Evolutionary conservation across 192 early-diverging fungal species (phyloP), one percentile per base, ranked within the genome.

Genomic region (Entomortierella lignicola): DNA sequence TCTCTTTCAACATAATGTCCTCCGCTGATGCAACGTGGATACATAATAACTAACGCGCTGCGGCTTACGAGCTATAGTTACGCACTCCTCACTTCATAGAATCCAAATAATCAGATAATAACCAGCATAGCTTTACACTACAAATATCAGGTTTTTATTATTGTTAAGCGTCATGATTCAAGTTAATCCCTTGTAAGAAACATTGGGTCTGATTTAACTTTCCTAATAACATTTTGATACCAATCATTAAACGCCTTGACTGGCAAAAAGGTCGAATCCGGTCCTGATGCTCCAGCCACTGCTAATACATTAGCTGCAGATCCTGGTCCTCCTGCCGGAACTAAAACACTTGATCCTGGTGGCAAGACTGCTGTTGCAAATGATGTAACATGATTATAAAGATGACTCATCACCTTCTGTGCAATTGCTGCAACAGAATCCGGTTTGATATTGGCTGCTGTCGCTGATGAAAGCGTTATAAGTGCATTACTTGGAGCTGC

Each of bases 361-460:
- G 93, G 92, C 21, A 94, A 41, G 6, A 62, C 83, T 64, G 63
- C 84, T 37, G 73, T 85, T 39, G 72, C 84, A 81, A 88, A 94
- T 37, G 91, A 93, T 29, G 89, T 94, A 39, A 89, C 91, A 67
- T 91, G 93, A 71, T 94, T 91, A 66, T 88, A 93, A 8, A 94
- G 85, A 63, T 88, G 90, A 53, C 87, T 85, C 68, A 94, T 80
- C 1, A 90, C 85, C 26, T 86, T 87, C 29, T 86, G 83, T 11
- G 89, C 87, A 60, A 92, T 82, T 56, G 79, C 83, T 54, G 77
- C 82, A 53, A 90, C 85, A 6, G 80, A 72, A 43, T 89, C 87
- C 18, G 84, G 64, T 27, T 81, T 64, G 13, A 41, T 55, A n/a
- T 52, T 55, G 26, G 44, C 11, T 31, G 63, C 42, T 26, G 4